phyloP scores from a whole-genome alignment of 106 monocot genomes.

The Dendrobium chrysotoxum region DNA sequence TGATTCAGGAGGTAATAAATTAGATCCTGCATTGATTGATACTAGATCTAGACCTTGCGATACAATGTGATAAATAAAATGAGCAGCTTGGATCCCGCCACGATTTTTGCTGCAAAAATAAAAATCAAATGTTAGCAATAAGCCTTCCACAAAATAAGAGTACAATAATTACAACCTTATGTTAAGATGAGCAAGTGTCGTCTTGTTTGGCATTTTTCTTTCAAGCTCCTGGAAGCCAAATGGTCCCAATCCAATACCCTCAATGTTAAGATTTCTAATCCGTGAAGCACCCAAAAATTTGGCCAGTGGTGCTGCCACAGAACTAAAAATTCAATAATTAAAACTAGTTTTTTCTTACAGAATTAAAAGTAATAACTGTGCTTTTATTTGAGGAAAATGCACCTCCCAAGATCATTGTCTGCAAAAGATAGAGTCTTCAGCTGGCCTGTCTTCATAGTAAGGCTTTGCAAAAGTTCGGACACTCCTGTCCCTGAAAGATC shows the following conservation, averaged over 20 bases:
- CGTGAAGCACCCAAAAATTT: slow-evolving; percentile 43
- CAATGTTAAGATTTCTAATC: slow-evolving; percentile 69
- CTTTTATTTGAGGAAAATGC: neutral
- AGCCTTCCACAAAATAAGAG: neutral
- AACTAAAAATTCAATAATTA: slow-evolving; percentile 34
- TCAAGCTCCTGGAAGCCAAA: slow-evolving; percentile 71
- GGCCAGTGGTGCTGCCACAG: slow-evolving; percentile 47
- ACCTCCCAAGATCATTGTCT: slow-evolving; percentile 83
- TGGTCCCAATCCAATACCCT: slow-evolving; percentile 69
- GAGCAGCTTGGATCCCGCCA: slow-evolving; percentile 54
- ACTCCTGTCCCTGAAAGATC: slow-evolving; percentile 49
- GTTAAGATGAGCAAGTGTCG: slow-evolving; percentile 51
- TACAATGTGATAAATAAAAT: slow-evolving; percentile 52
- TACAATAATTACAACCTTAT: slow-evolving; percentile 49
- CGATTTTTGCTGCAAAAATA: slow-evolving; percentile 64
- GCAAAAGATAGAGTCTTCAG: slow-evolving; percentile 67
- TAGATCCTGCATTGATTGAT: slow-evolving; percentile 50
- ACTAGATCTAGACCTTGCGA: slow-evolving; percentile 41
- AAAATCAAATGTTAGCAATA: slow-evolving; percentile 8
- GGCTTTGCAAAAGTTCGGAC: slow-evolving; percentile 39
- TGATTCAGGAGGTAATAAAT: slow-evolving; percentile 72
- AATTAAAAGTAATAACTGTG: neutral
- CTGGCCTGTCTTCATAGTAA: slow-evolving; percentile 30
- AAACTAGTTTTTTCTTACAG: neutral
- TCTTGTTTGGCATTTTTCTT: slow-evolving; percentile 30